Base-by-base conservation (phyloP, 345 rosid genomes). In the Ceriops zippeliana region DNA sequence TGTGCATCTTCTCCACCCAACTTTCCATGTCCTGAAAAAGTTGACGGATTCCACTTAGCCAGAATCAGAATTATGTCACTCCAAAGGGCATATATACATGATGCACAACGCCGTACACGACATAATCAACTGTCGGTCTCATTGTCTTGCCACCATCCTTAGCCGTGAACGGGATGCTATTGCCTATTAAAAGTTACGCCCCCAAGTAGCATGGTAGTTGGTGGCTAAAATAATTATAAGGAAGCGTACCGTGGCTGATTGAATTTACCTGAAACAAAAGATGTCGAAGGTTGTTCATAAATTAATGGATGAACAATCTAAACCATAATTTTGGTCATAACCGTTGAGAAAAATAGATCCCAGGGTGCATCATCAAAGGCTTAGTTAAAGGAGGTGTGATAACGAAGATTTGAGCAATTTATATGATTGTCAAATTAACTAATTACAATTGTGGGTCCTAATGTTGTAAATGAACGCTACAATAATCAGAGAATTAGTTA, bases 341-440 rank as follows among this genome's bases (percentile, higher is more conserved):
- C 85, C 58, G 92, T 90, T 86, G 86, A 78, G 92, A 88, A 90
- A 85, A 83, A 58, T 49, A 67, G 66, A 61, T 54, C 49, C 65
- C 31, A 59, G 75, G 65, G 64, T 65, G 74, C 62, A 62, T 46
- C 63, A 65, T 62, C n/a, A 70, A 81, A 63, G 81, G 77, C 79
- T 76, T 76, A 69, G 69, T 51, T 68, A 56, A 63, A 77, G 42
- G 17, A 47, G 7, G 35, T 61, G 37, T 61, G 37, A 21, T 2
- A 2, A 34, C 34, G 53, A 83, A 74, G 72, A 68, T 68, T 76
- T 72, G 72, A 65, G 52, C 56, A 37, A 21, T 56, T 26, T 17
- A 30, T 56, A 42, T 21, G n/a, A 27, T 68, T 52, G 35, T 27
- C n/a, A 58, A 30, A 27, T 58, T 28, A 35, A 24, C 32, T 22